These are phyloP conservation scores for Apocynum venetum DNA, from an alignment of 257 asterid species.

Conservation along the genomic window DNA sequence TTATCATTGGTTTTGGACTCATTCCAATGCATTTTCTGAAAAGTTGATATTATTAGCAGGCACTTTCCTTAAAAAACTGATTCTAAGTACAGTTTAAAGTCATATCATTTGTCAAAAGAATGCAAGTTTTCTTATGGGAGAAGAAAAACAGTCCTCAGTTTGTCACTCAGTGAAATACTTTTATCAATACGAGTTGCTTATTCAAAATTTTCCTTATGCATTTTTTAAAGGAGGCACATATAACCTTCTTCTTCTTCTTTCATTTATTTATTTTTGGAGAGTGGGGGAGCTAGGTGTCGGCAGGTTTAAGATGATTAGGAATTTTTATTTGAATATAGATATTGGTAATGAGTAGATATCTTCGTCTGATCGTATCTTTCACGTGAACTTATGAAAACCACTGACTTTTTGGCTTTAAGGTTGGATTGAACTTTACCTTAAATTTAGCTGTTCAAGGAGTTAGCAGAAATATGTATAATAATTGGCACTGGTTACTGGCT, in stretches of 20 bases:
- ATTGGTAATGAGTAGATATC: neutral
- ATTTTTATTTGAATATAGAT: neutral
- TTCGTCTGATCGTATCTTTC: neutral
- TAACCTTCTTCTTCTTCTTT: too few relatives aligned
- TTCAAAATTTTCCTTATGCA: too few relatives aligned
- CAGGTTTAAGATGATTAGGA: neutral
- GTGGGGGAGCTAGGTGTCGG: neutral
- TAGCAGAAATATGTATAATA: neutral
- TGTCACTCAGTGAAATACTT: too few relatives aligned
- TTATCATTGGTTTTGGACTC: neutral
- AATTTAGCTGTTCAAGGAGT: neutral
- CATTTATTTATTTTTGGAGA: neutral
- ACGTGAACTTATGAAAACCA: neutral
- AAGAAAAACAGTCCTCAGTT: too few relatives aligned
- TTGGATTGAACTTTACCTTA: neutral
- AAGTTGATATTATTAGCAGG: neutral
- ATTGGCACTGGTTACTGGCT: neutral
- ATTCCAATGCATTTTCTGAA: neutral
- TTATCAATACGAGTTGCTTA: too few relatives aligned
- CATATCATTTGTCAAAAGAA: neutral
- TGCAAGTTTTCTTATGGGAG: too few relatives aligned
- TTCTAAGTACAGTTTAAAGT: neutral
- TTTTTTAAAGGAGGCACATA: too few relatives aligned
- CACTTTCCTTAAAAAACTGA: neutral
- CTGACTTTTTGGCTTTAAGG: neutral